Evolutionary conservation across 257 asterid species (phyloP).

Genomic region (Nicotiana attenuata): DNA sequence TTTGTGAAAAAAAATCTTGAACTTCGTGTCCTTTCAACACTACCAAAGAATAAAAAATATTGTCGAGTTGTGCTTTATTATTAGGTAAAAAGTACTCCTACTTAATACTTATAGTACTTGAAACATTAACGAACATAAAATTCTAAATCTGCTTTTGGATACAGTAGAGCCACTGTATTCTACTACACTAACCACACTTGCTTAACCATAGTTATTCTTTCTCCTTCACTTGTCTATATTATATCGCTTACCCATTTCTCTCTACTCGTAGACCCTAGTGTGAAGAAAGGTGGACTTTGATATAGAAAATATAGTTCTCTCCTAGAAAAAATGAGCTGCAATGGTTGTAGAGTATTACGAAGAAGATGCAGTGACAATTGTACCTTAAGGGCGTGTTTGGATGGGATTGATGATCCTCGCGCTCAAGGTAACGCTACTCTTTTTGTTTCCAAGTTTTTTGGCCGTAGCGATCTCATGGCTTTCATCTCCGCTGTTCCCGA

Average conservation of each 20-base stretch:
- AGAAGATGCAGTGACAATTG: constrained; percentile 72
- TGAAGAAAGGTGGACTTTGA: neutral
- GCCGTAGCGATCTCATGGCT: constrained; percentile 81
- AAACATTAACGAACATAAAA: neutral
- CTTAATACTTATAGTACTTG: neutral
- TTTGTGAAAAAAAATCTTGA: too few species aligned
- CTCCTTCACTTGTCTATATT: constrained; percentile 15
- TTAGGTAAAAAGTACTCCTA: neutral
- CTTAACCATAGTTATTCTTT: constrained; percentile 31
- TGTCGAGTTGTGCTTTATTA: too few species aligned
- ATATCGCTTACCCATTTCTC: constrained; percentile 16
- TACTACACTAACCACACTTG: constrained; percentile 2
- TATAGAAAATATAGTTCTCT: neutral
- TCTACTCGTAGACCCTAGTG: constrained; percentile 9
- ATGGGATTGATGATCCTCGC: constrained; percentile 53
- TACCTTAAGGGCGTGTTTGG: constrained; percentile 75
- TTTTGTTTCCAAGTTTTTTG: constrained; percentile 87
- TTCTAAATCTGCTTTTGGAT: neutral
- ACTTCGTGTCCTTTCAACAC: too few species aligned
- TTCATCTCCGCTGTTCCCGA: constrained; percentile 64
- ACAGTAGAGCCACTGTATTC: neutral
- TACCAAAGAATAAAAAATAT: too few species aligned
- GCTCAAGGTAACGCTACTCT: constrained; percentile 82
- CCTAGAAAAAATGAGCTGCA: constrained; percentile 69
- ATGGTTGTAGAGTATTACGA: constrained; percentile 78